Conservation (phyloP, 371 early-diverging fungal species). For the Mortierella sp. region DNA sequence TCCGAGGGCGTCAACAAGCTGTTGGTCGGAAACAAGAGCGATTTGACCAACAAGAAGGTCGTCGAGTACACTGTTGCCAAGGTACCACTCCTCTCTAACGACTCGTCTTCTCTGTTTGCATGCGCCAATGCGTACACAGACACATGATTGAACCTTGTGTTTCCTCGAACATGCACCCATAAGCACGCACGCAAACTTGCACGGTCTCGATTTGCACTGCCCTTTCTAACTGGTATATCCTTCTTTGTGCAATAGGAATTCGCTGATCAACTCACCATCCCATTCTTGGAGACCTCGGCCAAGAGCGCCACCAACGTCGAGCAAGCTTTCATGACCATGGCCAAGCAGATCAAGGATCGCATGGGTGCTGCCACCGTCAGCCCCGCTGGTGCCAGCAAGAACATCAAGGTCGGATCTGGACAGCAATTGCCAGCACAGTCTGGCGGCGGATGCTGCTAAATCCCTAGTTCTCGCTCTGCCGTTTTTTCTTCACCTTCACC, state of each 20-base stretch:
- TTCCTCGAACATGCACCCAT: background rate
- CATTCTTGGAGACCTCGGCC: conserved; percentile 96
- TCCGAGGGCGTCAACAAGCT: conserved; percentile 94
- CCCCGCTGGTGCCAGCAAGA: conserved; percentile 51
- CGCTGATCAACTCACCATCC: conserved; percentile 88
- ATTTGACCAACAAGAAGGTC: conserved; percentile 92
- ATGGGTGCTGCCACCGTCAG: conserved; percentile 55
- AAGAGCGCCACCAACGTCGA: conserved; percentile 96
- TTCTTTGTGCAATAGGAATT: conserved; percentile 66
- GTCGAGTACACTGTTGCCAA: conserved; percentile 82
- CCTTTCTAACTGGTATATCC: background rate
- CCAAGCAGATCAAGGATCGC: conserved; percentile 78
- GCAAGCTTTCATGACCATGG: conserved; percentile 96
- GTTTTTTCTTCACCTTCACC: background rate
- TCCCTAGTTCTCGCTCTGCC: conserved; percentile 2
- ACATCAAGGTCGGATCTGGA: conserved; percentile 57
- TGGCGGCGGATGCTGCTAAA: conserved; percentile 54
- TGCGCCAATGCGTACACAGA: background rate
- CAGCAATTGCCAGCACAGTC: conserved; percentile 57
- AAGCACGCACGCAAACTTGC: background rate
- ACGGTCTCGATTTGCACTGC: background rate
- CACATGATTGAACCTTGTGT: conserved; percentile 5
- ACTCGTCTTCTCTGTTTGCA: background rate
- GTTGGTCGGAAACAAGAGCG: conserved; percentile 99
- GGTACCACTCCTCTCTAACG: conserved; percentile 27